Base-by-base conservation (phyloP, 768 basidiomycete genomes). In the Russula sp. region DNA sequence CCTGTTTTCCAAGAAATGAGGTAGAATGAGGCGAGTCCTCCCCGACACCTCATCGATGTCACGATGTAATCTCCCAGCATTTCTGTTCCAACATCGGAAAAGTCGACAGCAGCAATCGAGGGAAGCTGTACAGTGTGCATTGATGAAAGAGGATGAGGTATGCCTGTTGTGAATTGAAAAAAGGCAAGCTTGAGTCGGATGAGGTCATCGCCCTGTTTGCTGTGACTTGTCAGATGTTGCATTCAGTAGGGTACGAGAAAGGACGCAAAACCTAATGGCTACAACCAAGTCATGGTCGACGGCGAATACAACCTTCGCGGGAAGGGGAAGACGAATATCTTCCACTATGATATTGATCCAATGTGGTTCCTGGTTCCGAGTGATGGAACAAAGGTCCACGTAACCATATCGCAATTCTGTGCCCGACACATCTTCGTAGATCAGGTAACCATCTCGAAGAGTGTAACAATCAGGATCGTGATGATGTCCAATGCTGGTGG, bases 1-100 rank as follows among this genome's bases (percentile, higher is more conserved):
- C 59, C 59, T 13, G 18, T 32, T 31, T 55, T 61, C 59, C 59
- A 61, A 16, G 53, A 61, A n/a, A 55, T 27, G 9, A 61, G 47
- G 53, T 61, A 61, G 39, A 55, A 49, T 31, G 35, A 31, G 9
- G 20, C 40, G 10, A 18, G 2, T 9, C 10, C 22, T 11, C 42
- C 18, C 42, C 20, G 35, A 59, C 35, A 34, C 6, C 6, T 27
- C 10, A 31, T 37, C 13, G 16, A 34, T 31, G 31, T 39, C 6
- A 59, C 7, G 22, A 50, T 50, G 27, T 59, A 13, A 20, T 59
- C 57, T 14, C 57, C 48, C 3, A 59, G 18, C 8, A 51, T 18
- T 40, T 59, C 48, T 10, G 20, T 10, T 13, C 35, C 37, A 4
- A 51, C 10, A 6, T 39, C 13, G 11, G 20, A 6, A 11, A 10